Evolutionary conservation across 2,329 filamentous ascomycete genomes (phyloP), one percentile per base, ranked within the genome.

Genomic region (Cordyceps pruinosa): DNA sequence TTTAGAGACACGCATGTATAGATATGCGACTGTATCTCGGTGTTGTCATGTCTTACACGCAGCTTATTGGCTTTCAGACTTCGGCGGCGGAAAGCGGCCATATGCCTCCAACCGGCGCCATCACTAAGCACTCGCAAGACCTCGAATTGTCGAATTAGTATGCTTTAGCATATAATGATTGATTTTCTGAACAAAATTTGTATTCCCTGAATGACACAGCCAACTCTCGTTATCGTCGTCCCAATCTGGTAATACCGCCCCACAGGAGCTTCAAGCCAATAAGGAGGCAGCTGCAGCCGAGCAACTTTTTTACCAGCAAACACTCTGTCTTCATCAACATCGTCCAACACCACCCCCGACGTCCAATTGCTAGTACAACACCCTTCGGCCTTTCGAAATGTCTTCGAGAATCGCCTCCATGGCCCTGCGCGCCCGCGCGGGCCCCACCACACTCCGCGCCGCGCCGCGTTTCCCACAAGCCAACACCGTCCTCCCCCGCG

Each of bases 201-300:
- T 35, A 35, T 35, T 35, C 6, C n/a, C n/a, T n/a, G n/a, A n/a
- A n/a, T n/a, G n/a, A n/a, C n/a, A n/a, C n/a, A n/a, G n/a, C n/a
- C n/a, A n/a, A n/a, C n/a, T n/a, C n/a, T n/a, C n/a, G n/a, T n/a
- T n/a, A n/a, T n/a, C n/a, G n/a, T n/a, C n/a, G n/a, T n/a, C n/a
- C n/a, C n/a, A n/a, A n/a, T n/a, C n/a, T 21, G 5, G 34, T 21
- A 13, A 2, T 9, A 25, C 8, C n/a, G 53, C 53, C 53, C 53
- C 53, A 56, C 53, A 47, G 34, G 44, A 56, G 53, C 53, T 56
- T 8, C 34, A 30, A 17, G 32, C 50, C 23, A 30, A 37, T 39
- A 23, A 48, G 45, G 34, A 56, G 53, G 28, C 35, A 5, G 8
- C 9, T 23, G 7, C 12, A 6, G 26, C 6, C 26, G 5, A 15